Base-by-base conservation (phyloP, 2,329 filamentous ascomycete genomes). In the Alternaria viburni region DNA sequence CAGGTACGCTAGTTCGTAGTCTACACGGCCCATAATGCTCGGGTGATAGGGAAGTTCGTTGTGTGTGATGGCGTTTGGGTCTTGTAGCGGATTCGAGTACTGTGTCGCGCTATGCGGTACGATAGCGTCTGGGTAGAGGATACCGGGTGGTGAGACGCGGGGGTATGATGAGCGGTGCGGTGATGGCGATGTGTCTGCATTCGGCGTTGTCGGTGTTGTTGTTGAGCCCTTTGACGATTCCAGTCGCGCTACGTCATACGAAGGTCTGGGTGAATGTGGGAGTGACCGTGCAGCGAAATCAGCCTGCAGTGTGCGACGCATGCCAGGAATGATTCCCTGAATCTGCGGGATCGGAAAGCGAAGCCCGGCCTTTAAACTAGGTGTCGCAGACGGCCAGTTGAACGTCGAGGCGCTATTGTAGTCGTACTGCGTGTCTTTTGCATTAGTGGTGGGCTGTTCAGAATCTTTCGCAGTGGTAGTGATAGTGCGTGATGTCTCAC, bases 111-210 rank as follows among this genome's bases (percentile, higher is more conserved):
- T 17, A 12, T 17, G 49, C 2, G 64, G 68, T 5, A 66, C 62
- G 3, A 69, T 67, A 3, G 50, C 12, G 10, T 44, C 30, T 8
- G 64, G 63, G n/a, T 65, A 65, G 15, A 64, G 45, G 26, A 70
- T 65, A 3, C 47, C 36, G 1, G 66, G 61, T 1, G 66, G 61
- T 1, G 66, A 64, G 21, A 54, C 47, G 17, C 59, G 55, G 4
- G 63, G 65, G 23, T 64, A 65, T 13, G 30, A 50, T 17, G 57
- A 61, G 11, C 28, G 28, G 12, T 28, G 45, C 11, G 28, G 51
- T 17, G 25, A 19, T 23, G 19, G 50, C 17, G 7, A 30, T 2
- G 36, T 9, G 2, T 11, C 19, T 30, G 45, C n/a, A 12, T 8
- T 13, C 23, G 54, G 28, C 4, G 32, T 28, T 7, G 19, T 30